Conservation (phyloP, 2,329 filamentous ascomycete species). For the Gliomastix tumulicola region DNA sequence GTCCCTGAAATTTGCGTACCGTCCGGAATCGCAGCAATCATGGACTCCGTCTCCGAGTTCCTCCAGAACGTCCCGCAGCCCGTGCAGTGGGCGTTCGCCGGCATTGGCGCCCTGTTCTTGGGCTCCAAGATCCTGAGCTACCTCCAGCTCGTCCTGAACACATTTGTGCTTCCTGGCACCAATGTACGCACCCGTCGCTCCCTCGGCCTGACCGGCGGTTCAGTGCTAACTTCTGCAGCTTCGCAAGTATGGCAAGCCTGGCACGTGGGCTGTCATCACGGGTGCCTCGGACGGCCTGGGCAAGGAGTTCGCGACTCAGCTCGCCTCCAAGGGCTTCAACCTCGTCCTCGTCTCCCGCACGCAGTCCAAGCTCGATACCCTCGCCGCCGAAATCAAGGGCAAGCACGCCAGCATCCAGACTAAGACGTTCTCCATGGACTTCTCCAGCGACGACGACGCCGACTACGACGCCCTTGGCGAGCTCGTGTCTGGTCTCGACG, state of each 20-base stretch:
- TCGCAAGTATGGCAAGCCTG: conserved; percentile 81
- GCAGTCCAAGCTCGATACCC: conserved; percentile 76
- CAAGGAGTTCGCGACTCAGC: conserved; percentile 89
- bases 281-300: conserved; percentile 95
- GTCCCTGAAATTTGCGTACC: too few species aligned
- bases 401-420: conserved; percentile 65
- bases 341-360: conserved; percentile 92
- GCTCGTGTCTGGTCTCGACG: conserved; percentile 65
- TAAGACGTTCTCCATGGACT: conserved; percentile 87
- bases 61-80: conserved; percentile 31
- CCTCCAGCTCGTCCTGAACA: conserved; percentile 54
- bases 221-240: conserved; percentile 49
- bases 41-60: conserved; percentile 18
- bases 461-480: conserved; percentile 72
- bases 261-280: conserved; percentile 90
- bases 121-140: conserved; percentile 50
- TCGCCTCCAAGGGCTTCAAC: conserved; percentile 90
- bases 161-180: conserved; percentile 61
- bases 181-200: conserved; percentile 39
- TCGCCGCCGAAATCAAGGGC: conserved; percentile 67
- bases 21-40: conserved; percentile 5
- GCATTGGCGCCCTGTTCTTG: conserved; percentile 53
- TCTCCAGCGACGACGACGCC: conserved; percentile 66
- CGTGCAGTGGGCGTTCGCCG: conserved; percentile 39
- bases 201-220: not conserved